A percentile compares a stretch with the other conserved stretches of the same genome.
Conservation (phyloP, 164 flowering plant species). For the Sedum album region DNA sequence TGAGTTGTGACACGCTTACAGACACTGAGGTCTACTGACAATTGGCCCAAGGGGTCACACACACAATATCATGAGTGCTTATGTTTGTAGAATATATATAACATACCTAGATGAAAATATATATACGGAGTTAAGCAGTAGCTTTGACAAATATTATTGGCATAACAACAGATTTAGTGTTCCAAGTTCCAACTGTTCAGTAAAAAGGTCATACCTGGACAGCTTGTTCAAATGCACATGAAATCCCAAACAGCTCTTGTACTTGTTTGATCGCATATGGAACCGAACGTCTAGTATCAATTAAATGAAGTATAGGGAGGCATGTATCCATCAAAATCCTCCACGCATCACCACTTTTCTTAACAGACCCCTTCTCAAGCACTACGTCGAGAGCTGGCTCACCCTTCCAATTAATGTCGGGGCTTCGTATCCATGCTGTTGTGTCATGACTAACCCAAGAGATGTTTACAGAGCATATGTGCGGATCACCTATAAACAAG, state of each 20-base stretch:
- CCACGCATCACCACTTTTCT: constrained; percentile 83
- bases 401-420: constrained; percentile 35
- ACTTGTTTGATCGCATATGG: constrained; percentile 86
- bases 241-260: constrained; percentile 75
- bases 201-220: constrained; percentile 54
- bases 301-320: constrained; percentile 75
- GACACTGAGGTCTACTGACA: no score
- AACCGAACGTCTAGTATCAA: constrained; percentile 70
- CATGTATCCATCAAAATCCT: constrained; percentile 72
- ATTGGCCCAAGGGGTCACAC: no score
- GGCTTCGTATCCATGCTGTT: constrained; percentile 52
- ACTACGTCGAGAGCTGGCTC: constrained; percentile 73
- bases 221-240: constrained; percentile 87
- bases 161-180: background rate
- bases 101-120: no score
- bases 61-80: no score
- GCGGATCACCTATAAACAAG: constrained; percentile 59
- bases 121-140: background rate
- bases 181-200: background rate
- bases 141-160: background rate
- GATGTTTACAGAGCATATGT: constrained; percentile 46
- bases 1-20: no score
- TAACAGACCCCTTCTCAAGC: constrained; percentile 57
- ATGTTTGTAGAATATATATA: no score
- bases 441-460: constrained; percentile 64